Evolutionary conservation across 768 basidiomycete species (phyloP).

Genomic region (Pleurotus tuber-regium): DNA sequence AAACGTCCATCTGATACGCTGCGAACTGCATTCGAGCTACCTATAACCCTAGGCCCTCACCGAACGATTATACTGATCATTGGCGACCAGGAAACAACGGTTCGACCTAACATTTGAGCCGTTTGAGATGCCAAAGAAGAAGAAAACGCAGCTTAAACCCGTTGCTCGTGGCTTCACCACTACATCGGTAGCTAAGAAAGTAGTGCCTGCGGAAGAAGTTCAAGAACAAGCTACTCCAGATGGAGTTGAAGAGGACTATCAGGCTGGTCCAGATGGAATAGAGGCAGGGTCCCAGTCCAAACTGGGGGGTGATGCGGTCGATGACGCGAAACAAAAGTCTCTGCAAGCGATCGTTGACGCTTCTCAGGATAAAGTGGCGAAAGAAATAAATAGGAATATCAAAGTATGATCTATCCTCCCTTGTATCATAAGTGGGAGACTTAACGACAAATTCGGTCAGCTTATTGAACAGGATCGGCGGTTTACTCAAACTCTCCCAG

Average conservation of each 20-base stretch:
- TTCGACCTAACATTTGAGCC: too few relatives aligned
- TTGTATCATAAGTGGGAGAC: background rate
- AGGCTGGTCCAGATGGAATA: constrained; percentile 2
- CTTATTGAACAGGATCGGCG: constrained; percentile 81
- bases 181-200: constrained; percentile 81
- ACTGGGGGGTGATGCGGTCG: constrained; percentile 28
- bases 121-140: constrained; percentile 85
- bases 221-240: constrained; percentile 29
- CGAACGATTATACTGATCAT: too few relatives aligned
- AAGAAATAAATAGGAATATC: constrained; percentile 65
- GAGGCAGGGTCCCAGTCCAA: constrained; percentile 12
- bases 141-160: constrained; percentile 77
- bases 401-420: constrained; percentile 48
- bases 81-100: too few relatives aligned
- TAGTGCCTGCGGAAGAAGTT: constrained; percentile 28
- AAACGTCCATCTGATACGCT: too few relatives aligned
- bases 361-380: constrained; percentile 85
- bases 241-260: constrained; percentile 12
- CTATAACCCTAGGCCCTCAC: too few relatives aligned
- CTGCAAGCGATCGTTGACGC: constrained; percentile 78
- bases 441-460: constrained; percentile 39
- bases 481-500: constrained; percentile 58
- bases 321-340: constrained; percentile 48
- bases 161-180: constrained; percentile 77
- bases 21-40: too few relatives aligned